Conservation (phyloP, 139 green algal genomes). For the Monoraphidium neglectum region DNA sequence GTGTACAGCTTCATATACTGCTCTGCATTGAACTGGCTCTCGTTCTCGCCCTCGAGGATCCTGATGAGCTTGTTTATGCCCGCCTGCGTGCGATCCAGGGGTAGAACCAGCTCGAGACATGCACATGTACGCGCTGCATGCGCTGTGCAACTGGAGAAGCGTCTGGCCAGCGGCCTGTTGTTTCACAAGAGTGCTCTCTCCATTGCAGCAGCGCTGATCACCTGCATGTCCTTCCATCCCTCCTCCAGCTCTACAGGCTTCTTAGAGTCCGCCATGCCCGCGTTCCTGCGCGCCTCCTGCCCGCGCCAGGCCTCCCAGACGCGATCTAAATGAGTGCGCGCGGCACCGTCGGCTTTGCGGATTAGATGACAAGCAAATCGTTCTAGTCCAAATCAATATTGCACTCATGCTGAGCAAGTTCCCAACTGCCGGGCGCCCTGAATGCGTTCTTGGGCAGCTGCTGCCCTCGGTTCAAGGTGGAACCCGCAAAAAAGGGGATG, state of each 20-base stretch:
- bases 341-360: too few relatives aligned
- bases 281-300: too few relatives aligned
- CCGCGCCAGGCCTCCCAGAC: too few relatives aligned
- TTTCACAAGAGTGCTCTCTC: background rate
- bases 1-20: constrained; percentile 98
- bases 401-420: too few relatives aligned
- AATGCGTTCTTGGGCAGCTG: too few relatives aligned
- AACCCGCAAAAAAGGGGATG: too few relatives aligned
- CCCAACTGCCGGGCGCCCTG: too few relatives aligned
- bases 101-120: too few relatives aligned
- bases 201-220: constrained; percentile 5
- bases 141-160: background rate
- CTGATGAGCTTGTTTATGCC: constrained; percentile 96
- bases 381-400: too few relatives aligned
- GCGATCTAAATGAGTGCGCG: too few relatives aligned
- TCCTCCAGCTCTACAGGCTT: constrained; percentile 85
- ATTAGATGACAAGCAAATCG: too few relatives aligned
- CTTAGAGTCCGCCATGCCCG: background rate
- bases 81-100: constrained; percentile 68
- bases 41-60: constrained; percentile 86
- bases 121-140: background rate
- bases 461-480: too few relatives aligned
- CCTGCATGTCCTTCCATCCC: constrained; percentile 92
- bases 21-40: constrained; percentile 87
- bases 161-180: background rate